Conservation (phyloP, 1,284 basidiomycete species). For the Austroboletus niveus region DNA sequence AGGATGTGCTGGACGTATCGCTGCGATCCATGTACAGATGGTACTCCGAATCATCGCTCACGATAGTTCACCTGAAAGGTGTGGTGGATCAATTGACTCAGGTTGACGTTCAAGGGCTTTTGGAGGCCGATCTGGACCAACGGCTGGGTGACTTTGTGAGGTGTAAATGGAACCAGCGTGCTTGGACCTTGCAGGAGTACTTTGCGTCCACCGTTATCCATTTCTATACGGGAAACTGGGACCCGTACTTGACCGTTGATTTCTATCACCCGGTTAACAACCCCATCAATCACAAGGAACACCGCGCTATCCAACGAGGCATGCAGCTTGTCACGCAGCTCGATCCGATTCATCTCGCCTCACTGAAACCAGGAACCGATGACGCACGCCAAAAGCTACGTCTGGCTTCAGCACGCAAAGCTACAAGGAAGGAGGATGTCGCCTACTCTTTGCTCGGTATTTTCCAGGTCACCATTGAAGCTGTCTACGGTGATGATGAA, state of each 20-base stretch:
- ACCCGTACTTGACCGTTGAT: slow-evolving; percentile 6
- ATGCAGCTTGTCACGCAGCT: slow-evolving; percentile 8
- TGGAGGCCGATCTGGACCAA: background rate
- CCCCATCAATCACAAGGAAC: background rate
- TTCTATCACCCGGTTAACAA: background rate
- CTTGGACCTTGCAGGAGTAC: slow-evolving; percentile 18
- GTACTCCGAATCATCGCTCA: slow-evolving; percentile 12
- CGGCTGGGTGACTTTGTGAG: slow-evolving; percentile 2
- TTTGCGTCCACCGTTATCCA: slow-evolving; percentile 8
- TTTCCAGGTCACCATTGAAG: slow-evolving; percentile 8
- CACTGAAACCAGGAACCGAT: slow-evolving; percentile 4
- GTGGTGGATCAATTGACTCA: background rate
- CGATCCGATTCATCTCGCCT: background rate
- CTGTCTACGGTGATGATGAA: slow-evolving; percentile 9
- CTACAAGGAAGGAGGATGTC: slow-evolving; percentile 6
- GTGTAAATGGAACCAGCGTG: slow-evolving; percentile 14
- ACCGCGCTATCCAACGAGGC: background rate
- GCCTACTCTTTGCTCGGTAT: slow-evolving; percentile 11
- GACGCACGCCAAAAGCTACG: slow-evolving; percentile 12
- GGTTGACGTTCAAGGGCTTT: background rate
- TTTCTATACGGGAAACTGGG: slow-evolving; percentile 9
- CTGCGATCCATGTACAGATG: slow-evolving; percentile 18
- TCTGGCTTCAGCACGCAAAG: slow-evolving; percentile 8
- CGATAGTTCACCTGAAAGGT: slow-evolving; percentile 12
- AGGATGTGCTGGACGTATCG: slow-evolving; percentile 3